Percentiles rank a stretch among this genome's conserved stretches.
These are phyloP conservation scores for Trypanosoma scelopori DNA, from an alignment of 208 protist genomes.

Conservation along the genomic window DNA sequence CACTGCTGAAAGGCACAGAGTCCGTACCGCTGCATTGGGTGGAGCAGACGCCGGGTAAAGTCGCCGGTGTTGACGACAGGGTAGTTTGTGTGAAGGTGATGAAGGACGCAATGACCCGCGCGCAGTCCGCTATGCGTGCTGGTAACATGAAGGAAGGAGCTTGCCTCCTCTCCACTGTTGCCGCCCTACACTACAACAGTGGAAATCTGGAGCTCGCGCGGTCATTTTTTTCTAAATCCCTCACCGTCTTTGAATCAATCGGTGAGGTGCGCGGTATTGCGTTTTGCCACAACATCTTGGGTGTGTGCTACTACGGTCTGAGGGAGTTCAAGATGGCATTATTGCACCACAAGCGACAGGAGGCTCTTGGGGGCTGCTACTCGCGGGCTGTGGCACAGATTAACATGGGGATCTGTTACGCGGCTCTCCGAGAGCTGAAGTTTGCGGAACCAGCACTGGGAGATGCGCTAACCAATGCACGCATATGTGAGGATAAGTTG, in stretches of 20 bases:
- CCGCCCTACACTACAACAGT: constrained; percentile 82
- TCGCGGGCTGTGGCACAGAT: constrained; percentile 75
- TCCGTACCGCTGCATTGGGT: constrained; percentile 56
- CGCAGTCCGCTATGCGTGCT: constrained; percentile 52
- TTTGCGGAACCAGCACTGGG: constrained; percentile 78
- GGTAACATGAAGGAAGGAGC: constrained; percentile 55
- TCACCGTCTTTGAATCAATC: constrained; percentile 53
- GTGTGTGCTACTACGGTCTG: constrained; percentile 71
- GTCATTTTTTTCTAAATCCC: constrained; percentile 47
- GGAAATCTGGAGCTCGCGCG: constrained; percentile 74
- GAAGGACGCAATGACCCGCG: constrained; percentile 65
- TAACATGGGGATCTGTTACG: constrained; percentile 87
- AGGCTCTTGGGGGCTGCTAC: constrained; percentile 77
- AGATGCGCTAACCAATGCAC: constrained; percentile 69
- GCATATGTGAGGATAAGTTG: constrained; percentile 54
- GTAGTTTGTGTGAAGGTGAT: constrained; percentile 44
- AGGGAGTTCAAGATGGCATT: constrained; percentile 74
- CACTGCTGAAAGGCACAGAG: constrained; percentile 69
- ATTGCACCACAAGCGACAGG: constrained; percentile 84
- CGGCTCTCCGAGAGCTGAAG: constrained; percentile 72
- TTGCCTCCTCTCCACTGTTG: constrained; percentile 50
- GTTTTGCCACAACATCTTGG: constrained; percentile 87
- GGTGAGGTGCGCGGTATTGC: constrained; percentile 57
- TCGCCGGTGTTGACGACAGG: neutral
- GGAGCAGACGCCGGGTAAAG: constrained; percentile 4